These are phyloP conservation scores for Kluyveromyces dobzhanskii DNA, from an alignment of 805 yeast species.

Conservation along the genomic window DNA sequence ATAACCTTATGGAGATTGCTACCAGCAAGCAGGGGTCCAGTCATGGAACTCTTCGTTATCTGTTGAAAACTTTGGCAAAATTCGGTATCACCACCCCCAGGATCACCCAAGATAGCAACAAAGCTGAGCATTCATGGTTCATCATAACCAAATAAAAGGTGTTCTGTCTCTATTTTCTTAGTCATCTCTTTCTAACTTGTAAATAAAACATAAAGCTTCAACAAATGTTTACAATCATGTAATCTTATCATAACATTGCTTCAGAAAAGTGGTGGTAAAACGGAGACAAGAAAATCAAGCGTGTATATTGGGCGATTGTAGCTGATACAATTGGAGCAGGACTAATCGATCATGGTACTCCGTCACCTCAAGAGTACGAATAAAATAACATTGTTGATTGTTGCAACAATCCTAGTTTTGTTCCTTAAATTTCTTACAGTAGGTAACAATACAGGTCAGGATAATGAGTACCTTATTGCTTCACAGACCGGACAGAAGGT, in stretches of 20 bases:
- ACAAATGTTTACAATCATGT: too few species aligned
- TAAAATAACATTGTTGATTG: background rate
- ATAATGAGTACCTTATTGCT: background rate
- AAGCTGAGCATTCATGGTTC: too few species aligned
- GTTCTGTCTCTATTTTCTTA: too few species aligned
- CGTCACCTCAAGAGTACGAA: background rate
- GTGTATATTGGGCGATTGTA: too few species aligned
- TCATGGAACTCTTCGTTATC: background rate
- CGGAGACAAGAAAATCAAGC: too few species aligned
- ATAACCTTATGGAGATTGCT: slow-evolving; percentile 17
- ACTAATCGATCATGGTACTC: background rate
- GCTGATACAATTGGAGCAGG: too few species aligned
- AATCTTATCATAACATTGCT: too few species aligned
- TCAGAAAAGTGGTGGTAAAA: too few species aligned
- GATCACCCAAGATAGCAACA: background rate
- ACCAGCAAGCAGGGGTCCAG: background rate
- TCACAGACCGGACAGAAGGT: background rate
- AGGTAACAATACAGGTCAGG: background rate
- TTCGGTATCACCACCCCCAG: slow-evolving; percentile 1
- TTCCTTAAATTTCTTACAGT: background rate
- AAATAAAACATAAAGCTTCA: too few species aligned
- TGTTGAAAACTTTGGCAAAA: slow-evolving; percentile 1
- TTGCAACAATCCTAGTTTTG: background rate
- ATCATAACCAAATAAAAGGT: too few species aligned
- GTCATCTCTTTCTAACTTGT: too few species aligned